Conservation (phyloP, 2,329 filamentous ascomycete genomes). For the Penicillium sp. region DNA sequence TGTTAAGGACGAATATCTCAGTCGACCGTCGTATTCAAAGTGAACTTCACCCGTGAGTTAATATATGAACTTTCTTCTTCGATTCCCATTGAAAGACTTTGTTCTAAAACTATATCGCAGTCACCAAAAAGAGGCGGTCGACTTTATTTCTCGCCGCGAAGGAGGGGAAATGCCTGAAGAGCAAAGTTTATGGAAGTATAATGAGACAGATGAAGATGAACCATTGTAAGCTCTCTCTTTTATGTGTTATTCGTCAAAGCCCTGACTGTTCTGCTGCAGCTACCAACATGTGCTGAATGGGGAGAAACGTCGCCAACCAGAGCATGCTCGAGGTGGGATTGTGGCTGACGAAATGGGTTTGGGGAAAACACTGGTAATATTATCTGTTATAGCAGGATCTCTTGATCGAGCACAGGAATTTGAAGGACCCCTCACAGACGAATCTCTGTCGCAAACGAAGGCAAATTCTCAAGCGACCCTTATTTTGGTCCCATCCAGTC, state of each 20-base stretch:
- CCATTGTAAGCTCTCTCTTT: neutral
- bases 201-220: slow-evolving; percentile 8
- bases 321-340: slow-evolving; percentile 48
- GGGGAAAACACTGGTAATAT: slow-evolving; percentile 59
- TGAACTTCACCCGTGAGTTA: neutral
- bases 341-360: slow-evolving; percentile 66
- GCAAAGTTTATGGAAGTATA: slow-evolving; percentile 6
- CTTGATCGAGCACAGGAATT: slow-evolving; percentile 36
- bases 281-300: slow-evolving; percentile 7
- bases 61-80: neutral
- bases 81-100: too few relatives aligned
- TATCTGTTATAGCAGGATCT: slow-evolving; percentile 46
- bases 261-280: neutral
- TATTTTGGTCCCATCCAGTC: slow-evolving; percentile 54
- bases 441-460: slow-evolving; percentile 30
- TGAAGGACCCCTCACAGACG: slow-evolving; percentile 36
- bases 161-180: neutral
- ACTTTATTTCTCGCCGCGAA: neutral
- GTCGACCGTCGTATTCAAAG: neutral
- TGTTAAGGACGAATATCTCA: neutral
- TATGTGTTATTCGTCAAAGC: neutral
- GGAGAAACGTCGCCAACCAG: neutral
- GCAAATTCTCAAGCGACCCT: slow-evolving; percentile 30
- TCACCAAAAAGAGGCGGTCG: slow-evolving; percentile 1
- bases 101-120: neutral